Conservation (phyloP, 768 basidiomycete genomes). For the Ramaria sp. region DNA sequence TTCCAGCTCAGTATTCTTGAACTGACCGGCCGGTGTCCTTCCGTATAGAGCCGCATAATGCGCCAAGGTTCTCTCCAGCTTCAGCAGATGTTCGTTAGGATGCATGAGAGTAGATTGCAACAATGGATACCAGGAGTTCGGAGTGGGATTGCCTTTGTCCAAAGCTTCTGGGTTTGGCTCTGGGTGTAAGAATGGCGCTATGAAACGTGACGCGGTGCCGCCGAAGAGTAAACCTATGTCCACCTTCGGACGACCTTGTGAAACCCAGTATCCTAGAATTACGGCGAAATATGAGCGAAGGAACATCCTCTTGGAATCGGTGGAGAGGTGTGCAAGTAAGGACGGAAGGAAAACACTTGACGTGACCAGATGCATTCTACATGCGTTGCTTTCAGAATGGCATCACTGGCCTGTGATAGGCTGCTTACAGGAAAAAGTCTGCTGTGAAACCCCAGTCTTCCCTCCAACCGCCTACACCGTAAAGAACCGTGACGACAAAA, state of each 20-base stretch:
- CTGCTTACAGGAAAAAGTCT: slow-evolving; percentile 46
- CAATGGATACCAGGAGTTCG: slow-evolving; percentile 53
- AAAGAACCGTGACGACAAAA: slow-evolving; percentile 47
- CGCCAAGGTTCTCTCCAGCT: slow-evolving; percentile 37
- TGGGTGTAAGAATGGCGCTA: slow-evolving; percentile 13
- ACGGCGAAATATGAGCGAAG: slow-evolving; percentile 49
- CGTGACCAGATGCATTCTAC: slow-evolving; percentile 57
- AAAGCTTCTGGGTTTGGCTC: slow-evolving; percentile 11
- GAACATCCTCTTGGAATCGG: slow-evolving; percentile 36
- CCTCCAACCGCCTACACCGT: slow-evolving; percentile 44
- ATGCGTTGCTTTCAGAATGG: slow-evolving; percentile 3
- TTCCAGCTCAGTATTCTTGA: slow-evolving; percentile 24
- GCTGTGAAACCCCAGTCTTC: slow-evolving; percentile 32
- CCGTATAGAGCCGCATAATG: slow-evolving; percentile 39
- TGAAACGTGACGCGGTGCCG: slow-evolving; percentile 11
- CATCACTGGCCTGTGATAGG: not conserved
- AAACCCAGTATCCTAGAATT: slow-evolving; percentile 43
- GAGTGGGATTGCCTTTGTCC: slow-evolving; percentile 21
- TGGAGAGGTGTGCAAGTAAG: slow-evolving; percentile 26
- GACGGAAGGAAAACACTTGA: slow-evolving; percentile 53
- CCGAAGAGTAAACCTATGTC: slow-evolving; percentile 41
- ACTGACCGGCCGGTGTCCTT: slow-evolving; percentile 6
- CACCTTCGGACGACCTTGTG: slow-evolving; percentile 42
- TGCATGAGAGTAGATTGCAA: slow-evolving; percentile 42
- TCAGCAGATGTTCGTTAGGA: slow-evolving; percentile 43